A percentile compares a stretch with the other conserved stretches of the same genome.
phyloP scores from a whole-genome alignment of 2,329 filamentous ascomycete species.

The Aureobasidium sp. region DNA sequence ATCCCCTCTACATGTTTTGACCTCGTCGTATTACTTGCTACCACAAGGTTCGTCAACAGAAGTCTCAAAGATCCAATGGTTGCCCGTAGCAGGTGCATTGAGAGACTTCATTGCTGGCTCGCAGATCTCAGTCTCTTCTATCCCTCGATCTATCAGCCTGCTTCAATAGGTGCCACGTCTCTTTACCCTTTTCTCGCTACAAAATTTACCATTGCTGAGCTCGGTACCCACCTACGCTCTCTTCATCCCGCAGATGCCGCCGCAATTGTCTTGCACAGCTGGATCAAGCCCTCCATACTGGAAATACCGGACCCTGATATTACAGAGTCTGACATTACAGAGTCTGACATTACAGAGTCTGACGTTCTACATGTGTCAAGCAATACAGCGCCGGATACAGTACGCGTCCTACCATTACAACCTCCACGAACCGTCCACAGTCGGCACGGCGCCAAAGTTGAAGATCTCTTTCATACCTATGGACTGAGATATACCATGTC shows the following conservation, averaged over 20 bases:
- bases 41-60: neutral
- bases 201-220: neutral
- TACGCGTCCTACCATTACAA: neutral
- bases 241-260: neutral
- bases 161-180: neutral
- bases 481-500: neutral
- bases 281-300: slow-evolving; percentile 17
- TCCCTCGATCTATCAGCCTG: neutral
- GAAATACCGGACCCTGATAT: slow-evolving; percentile 7
- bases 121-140: neutral
- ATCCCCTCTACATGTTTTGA: neutral
- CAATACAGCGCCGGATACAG: neutral
- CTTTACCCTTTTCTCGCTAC: neutral
- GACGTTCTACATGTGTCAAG: neutral
- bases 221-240: neutral
- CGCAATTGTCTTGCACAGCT: neutral
- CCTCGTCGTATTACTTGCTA: neutral
- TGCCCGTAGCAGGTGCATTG: neutral
- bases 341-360: neutral
- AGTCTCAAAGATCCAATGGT: neutral
- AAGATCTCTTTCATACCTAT: neutral
- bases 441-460: neutral
- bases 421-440: neutral
- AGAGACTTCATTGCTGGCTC: neutral
- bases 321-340: neutral